Evolutionary conservation across 257 asterid species (phyloP).

Genomic region (Capsicum rhomboideum): DNA sequence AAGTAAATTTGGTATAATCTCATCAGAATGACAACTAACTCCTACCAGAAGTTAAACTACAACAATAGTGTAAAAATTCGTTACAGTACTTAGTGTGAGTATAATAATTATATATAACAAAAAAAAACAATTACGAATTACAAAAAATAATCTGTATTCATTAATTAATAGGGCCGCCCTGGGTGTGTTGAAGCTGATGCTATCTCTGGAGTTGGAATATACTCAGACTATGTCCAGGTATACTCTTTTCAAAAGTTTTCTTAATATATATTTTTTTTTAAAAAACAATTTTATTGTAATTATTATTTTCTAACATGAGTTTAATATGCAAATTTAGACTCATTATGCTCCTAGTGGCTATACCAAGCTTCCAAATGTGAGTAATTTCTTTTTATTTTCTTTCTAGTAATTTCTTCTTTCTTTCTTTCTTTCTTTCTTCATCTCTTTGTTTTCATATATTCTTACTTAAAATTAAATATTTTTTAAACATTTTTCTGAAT

Average conservation of each 20-base stretch:
- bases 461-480: neutral
- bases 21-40: too few relatives aligned
- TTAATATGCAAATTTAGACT: slow-evolving; percentile 6
- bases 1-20: too few relatives aligned
- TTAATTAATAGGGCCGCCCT: neutral
- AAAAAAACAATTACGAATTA: too few relatives aligned
- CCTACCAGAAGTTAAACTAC: too few relatives aligned
- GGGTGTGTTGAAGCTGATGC: neutral
- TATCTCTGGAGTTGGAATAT: slow-evolving; percentile 1
- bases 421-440: neutral
- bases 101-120: too few relatives aligned
- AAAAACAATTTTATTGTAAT: neutral
- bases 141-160: too few relatives aligned
- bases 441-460: neutral
- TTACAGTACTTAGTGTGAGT: too few relatives aligned
- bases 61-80: too few relatives aligned
- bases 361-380: slow-evolving; percentile 15
- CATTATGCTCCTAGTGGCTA: slow-evolving; percentile 26
- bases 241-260: neutral
- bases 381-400: neutral
- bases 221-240: slow-evolving; percentile 17
- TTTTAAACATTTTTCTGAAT: neutral
- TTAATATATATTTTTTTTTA: neutral
- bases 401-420: too few relatives aligned
- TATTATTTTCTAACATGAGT: neutral